These are phyloP conservation scores for Coniella lustricola DNA, from an alignment of 2,329 filamentous ascomycete species.

Conservation along the genomic window DNA sequence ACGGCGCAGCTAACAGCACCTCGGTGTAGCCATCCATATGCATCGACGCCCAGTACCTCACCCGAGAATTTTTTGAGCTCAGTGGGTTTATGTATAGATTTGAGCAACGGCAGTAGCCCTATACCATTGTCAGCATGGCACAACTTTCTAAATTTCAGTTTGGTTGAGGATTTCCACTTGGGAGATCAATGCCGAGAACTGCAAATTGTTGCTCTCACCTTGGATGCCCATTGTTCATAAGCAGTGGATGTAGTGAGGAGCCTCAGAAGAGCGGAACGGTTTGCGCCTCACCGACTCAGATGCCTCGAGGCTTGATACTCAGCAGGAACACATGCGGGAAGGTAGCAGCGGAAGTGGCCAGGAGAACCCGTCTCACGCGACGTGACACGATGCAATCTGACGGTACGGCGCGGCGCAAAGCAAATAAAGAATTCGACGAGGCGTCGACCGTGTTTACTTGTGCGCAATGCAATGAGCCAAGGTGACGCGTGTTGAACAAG, in stretches of 20 bases:
- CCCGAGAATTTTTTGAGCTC: conserved; percentile 82
- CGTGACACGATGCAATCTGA: background rate
- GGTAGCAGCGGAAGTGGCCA: background rate
- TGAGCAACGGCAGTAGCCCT: conserved; percentile 86
- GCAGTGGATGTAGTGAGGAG: background rate
- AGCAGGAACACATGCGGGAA: background rate
- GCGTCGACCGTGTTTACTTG: background rate
- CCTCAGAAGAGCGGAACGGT: background rate
- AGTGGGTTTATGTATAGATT: conserved; percentile 88
- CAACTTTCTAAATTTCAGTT: too few species aligned
- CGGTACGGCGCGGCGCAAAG: background rate
- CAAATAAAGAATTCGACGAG: background rate
- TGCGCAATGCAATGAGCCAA: background rate
- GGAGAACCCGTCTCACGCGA: background rate
- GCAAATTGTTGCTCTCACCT: conserved; percentile 18
- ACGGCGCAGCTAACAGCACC: conserved; percentile 85
- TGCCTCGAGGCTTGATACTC: background rate
- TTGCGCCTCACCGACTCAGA: background rate
- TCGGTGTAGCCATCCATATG: conserved; percentile 96
- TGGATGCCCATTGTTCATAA: conserved; percentile 20
- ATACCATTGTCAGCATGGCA: background rate
- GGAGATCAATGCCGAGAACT: too few species aligned
- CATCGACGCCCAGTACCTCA: conserved; percentile 88
- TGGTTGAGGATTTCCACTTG: too few species aligned
- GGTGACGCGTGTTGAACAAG: too few species aligned